Conservation (phyloP, 2,329 filamentous ascomycete genomes). For the Microdochium bolleyi region DNA sequence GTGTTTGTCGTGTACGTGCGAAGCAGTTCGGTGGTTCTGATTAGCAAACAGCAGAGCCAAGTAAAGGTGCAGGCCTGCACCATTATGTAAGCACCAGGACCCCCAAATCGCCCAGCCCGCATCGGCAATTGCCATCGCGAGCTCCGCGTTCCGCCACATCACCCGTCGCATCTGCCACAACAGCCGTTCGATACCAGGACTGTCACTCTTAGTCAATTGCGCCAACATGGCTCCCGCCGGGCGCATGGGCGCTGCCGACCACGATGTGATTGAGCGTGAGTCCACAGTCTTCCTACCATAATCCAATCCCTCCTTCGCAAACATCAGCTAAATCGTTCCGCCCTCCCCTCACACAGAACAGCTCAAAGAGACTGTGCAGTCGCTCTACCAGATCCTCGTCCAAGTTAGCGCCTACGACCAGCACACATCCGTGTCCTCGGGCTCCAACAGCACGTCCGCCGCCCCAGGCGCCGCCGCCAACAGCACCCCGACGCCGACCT, state of each 20-base stretch:
- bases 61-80: no score
- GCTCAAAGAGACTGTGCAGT: slow-evolving; percentile 24
- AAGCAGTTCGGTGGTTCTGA: no score
- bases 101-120: no score
- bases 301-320: background rate
- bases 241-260: slow-evolving; percentile 1
- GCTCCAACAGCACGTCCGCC: background rate
- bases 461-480: background rate
- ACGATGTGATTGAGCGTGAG: slow-evolving; percentile 1
- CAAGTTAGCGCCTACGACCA: slow-evolving; percentile 53
- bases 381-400: slow-evolving; percentile 33
- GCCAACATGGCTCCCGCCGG: background rate
- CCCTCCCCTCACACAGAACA: slow-evolving; percentile 13
- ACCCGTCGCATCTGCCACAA: no score
- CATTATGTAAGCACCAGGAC: no score
- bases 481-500: slow-evolving; percentile 1
- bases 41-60: no score
- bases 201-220: background rate
- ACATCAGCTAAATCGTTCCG: background rate
- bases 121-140: no score
- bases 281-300: background rate
- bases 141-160: no score
- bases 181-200: no score
- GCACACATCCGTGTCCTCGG: slow-evolving; percentile 3
- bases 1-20: no score